Percentiles rank a stretch among this genome's conserved stretches.
These are phyloP conservation scores for Penicillium sp. DNA, from an alignment of 2,329 filamentous ascomycete genomes.

Conservation along the genomic window DNA sequence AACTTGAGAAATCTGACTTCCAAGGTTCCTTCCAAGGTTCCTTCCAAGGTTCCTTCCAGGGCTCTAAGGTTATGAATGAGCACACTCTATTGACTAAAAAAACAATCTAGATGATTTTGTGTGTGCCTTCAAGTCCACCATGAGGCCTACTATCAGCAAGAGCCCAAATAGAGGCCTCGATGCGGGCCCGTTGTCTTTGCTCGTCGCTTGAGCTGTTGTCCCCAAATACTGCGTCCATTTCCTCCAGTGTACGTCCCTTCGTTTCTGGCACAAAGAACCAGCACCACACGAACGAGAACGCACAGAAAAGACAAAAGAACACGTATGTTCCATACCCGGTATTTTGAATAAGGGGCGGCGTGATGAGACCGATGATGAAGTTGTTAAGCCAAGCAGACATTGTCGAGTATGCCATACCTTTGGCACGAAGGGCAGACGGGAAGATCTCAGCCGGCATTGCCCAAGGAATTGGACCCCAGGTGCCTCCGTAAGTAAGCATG, in stretches of 20 bases:
- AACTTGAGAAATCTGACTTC: too few species aligned
- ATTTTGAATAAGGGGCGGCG: slow-evolving; percentile 61
- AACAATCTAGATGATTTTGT: not conserved
- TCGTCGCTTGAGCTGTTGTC: not conserved
- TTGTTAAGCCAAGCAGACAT: slow-evolving; percentile 43
- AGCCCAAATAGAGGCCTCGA: slow-evolving; percentile 6
- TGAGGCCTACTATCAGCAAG: not conserved
- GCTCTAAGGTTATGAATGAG: too few species aligned
- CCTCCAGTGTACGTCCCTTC: slow-evolving; percentile 53
- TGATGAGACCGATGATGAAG: slow-evolving; percentile 57
- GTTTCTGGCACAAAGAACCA: slow-evolving; percentile 58
- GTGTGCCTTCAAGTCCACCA: not conserved
- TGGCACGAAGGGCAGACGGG: slow-evolving; percentile 34
- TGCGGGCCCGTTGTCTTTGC: slow-evolving; percentile 1
- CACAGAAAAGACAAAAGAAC: slow-evolving; percentile 57
- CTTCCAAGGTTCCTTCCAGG: too few species aligned
- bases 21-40: too few species aligned
- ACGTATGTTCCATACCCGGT: slow-evolving; percentile 53
- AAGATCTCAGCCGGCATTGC: slow-evolving; percentile 41
- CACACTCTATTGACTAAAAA: not conserved
- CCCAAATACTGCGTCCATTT: slow-evolving; percentile 49
- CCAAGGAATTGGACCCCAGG: slow-evolving; percentile 41
- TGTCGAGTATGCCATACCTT: slow-evolving; percentile 38
- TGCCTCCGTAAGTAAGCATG: slow-evolving; percentile 22
- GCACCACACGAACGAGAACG: slow-evolving; percentile 51